Evolutionary conservation across 371 early-diverging fungal species (phyloP), one percentile per base, ranked within the genome.

Genomic region (Mortierella sp.): DNA sequence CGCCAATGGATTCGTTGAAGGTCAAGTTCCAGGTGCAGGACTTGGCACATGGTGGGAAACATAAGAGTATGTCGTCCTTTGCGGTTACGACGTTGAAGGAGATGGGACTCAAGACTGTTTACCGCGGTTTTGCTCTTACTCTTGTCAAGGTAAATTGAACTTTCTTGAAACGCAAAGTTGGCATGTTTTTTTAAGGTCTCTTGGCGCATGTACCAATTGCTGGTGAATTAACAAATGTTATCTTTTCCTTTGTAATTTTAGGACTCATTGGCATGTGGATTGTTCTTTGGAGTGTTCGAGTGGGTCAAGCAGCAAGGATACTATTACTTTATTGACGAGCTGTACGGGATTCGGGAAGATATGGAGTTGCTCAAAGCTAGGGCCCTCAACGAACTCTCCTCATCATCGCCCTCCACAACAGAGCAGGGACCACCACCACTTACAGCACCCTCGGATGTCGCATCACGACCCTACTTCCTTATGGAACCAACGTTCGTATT

Each of bases 241-340:
- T 50, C 31, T 42, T 31, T 74, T 10, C 19, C 8, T 44, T 70
- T 14, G 42, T 38, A 75, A n/a, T 19, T 54, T 11, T 86, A 94
- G 92, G 96, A 96, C 82, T 92, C 94, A 0, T 76, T 93, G 19
- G 93, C 95, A 0, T 96, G 94, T 81, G 94, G 95, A 7, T 81
- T 94, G 13, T 96, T 96, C 78, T 96, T 96, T 90, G 95, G 94
- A 2, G 91, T 94, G 8, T 96, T 95, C 84, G 96, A 95, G 80
- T 93, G 91, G 91, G 91, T 93, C 19, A 95, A 95, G 68, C 92
- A 93, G 38, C 94, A 94, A 68, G 93, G 92, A 21, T 93, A 93
- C 73, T 92, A 92, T 79, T 89, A 91, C 57, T 92, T 90, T 70
- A 84, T 93, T 47, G 90, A 92, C 73, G 92, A 92, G 76, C 88